phyloP scores from a whole-genome alignment of 1,284 basidiomycete genomes.

The Sphaerobolus stellatus region DNA sequence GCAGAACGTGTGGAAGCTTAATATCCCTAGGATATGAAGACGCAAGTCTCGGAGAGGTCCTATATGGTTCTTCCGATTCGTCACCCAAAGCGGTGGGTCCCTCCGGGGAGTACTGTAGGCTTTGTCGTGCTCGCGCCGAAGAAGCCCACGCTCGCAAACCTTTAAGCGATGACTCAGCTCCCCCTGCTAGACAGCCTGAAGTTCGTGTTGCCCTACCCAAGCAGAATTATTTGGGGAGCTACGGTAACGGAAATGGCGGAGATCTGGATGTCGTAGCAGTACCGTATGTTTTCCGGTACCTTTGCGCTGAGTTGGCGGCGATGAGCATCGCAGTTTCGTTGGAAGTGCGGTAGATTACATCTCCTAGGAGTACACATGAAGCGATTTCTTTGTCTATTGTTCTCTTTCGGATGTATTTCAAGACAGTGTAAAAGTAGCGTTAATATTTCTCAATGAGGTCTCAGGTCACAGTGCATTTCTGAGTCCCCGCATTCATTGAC shows the following conservation, averaged over 20 bases:
- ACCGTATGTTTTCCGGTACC: slow-evolving; percentile 91
- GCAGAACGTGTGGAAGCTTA: slow-evolving; percentile 91
- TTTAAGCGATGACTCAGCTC: slow-evolving; percentile 38
- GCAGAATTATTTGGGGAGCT: slow-evolving; percentile 59
- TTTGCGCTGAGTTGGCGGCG: slow-evolving; percentile 81
- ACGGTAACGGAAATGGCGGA: slow-evolving; percentile 61
- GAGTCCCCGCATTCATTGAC: too few species aligned
- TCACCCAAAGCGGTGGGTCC: slow-evolving; percentile 56
- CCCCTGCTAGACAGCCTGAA: slow-evolving; percentile 39
- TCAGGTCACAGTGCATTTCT: too few species aligned
- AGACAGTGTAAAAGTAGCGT: too few species aligned
- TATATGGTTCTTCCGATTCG: slow-evolving; percentile 38
- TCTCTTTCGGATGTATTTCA: too few species aligned
- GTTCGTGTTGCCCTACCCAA: slow-evolving; percentile 63
- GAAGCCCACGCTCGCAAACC: slow-evolving; percentile 55
- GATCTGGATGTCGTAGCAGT: slow-evolving; percentile 93
- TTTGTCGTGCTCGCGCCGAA: slow-evolving; percentile 76
- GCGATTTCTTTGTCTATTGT: too few species aligned
- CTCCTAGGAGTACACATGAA: too few species aligned
- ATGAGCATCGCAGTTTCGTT: slow-evolving; percentile 86
- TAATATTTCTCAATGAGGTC: too few species aligned
- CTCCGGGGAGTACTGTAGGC: slow-evolving; percentile 86
- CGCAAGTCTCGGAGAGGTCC: slow-evolving; percentile 66
- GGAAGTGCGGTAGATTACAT: slow-evolving; percentile 54
- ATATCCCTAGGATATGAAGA: slow-evolving; percentile 95